These are phyloP conservation scores for Trifolium dubium DNA, from an alignment of 306 rosid species.

Conservation along the genomic window DNA sequence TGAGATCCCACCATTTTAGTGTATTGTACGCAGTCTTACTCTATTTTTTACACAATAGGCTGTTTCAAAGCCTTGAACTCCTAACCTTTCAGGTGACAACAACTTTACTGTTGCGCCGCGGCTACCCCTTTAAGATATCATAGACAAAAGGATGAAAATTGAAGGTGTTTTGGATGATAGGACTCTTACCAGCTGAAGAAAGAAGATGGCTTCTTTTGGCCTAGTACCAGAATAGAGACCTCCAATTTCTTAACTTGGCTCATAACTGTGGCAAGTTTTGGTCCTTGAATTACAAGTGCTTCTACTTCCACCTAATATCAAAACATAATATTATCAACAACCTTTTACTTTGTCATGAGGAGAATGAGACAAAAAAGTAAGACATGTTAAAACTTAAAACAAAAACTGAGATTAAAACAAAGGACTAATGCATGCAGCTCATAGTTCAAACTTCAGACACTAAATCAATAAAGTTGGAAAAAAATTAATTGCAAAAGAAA, in stretches of 20 bases:
- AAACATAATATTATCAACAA: slow-evolving; percentile 3
- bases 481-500: neutral
- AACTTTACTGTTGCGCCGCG: too few species aligned
- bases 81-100: too few species aligned
- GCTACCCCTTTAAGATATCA: too few species aligned
- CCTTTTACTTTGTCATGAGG: neutral
- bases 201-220: slow-evolving; percentile 80
- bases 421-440: slow-evolving; percentile 44
- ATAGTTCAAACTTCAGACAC: slow-evolving; percentile 43
- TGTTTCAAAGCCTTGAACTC: too few species aligned
- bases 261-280: slow-evolving; percentile 70
- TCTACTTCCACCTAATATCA: slow-evolving; percentile 82
- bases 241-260: slow-evolving; percentile 96
- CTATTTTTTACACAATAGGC: too few species aligned
- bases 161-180: slow-evolving; percentile 24
- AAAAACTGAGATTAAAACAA: slow-evolving; percentile 48
- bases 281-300: slow-evolving; percentile 88
- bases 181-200: slow-evolving; percentile 77
- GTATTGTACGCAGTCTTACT: too few species aligned
- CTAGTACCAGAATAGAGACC: slow-evolving; percentile 85
- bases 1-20: too few species aligned
- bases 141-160: neutral
- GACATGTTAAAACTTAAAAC: slow-evolving; percentile 22
- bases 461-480: slow-evolving; percentile 38
- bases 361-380: slow-evolving; percentile 23